Conservation (phyloP, 2,329 filamentous ascomycete genomes). For the Diaporthe velutina region DNA sequence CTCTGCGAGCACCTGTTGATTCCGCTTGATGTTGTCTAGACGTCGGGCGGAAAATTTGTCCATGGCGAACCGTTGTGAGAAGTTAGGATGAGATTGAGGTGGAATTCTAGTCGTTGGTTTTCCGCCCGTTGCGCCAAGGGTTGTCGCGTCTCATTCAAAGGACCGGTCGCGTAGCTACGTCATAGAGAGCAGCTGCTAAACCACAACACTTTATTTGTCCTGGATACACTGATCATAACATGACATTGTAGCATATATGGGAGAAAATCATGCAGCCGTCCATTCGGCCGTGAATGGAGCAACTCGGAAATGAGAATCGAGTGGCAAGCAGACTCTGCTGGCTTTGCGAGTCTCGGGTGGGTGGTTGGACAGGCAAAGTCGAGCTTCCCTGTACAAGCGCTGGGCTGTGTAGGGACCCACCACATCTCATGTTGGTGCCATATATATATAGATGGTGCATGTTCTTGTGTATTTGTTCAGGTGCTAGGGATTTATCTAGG, state of each 20-base stretch:
- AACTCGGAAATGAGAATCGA: not conserved
- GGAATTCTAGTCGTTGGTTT: too few relatives aligned
- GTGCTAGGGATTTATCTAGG: not conserved
- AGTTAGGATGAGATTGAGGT: too few relatives aligned
- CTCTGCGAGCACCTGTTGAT: conserved; percentile 60
- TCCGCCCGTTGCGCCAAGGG: not conserved
- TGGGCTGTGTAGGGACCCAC: not conserved
- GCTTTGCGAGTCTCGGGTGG: accelerated
- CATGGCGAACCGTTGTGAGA: not conserved
- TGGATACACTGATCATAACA: too few relatives aligned
- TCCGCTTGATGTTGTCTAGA: conserved; percentile 61
- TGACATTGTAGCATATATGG: accelerated
- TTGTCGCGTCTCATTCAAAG: not conserved
- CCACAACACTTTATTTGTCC: not conserved
- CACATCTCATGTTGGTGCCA: too few relatives aligned
- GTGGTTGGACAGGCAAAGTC: not conserved
- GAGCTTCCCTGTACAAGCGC: not conserved
- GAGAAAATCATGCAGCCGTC: accelerated
- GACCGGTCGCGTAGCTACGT: not conserved
- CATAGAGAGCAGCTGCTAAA: not conserved
- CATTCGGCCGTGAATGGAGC: not conserved
- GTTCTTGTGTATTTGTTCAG: not conserved
- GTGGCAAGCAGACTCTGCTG: too few relatives aligned
- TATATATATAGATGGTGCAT: not conserved
- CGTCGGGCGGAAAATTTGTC: conserved; percentile 59